phyloP scores from a whole-genome alignment of 331 rosid species.

The Dryas integrifolia region DNA sequence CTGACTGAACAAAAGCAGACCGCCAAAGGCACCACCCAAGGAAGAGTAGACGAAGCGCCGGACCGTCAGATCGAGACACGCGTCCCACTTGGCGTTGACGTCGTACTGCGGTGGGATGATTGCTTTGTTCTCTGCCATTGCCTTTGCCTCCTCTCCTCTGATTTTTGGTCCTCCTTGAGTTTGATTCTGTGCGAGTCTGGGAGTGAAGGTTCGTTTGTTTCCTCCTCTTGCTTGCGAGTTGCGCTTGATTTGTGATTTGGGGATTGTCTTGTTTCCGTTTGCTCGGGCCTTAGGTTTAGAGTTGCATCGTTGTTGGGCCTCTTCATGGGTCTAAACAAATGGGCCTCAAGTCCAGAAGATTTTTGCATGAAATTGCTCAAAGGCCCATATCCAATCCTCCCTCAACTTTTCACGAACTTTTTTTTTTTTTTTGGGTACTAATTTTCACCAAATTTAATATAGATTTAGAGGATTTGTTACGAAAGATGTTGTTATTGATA shows the following conservation, averaged over 20 bases:
- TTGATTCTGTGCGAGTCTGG: not conserved
- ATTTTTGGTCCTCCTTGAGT: not conserved
- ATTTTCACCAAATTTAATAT: too few relatives aligned
- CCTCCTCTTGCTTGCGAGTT: not conserved
- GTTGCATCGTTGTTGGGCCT: too few relatives aligned
- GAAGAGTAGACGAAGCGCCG: slow-evolving; percentile 66
- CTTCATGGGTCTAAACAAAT: too few relatives aligned
- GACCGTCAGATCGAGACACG: slow-evolving; percentile 52
- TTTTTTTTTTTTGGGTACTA: too few relatives aligned
- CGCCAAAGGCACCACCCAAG: slow-evolving; percentile 49
- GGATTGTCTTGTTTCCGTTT: too few relatives aligned
- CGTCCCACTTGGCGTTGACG: slow-evolving; percentile 52
- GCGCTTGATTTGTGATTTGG: not conserved
- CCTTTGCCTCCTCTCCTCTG: not conserved
- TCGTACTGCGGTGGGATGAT: slow-evolving; percentile 39
- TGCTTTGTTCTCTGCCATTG: slow-evolving; percentile 37
- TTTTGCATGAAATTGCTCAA: too few relatives aligned
- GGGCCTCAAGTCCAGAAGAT: too few relatives aligned
- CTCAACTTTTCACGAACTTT: too few relatives aligned
- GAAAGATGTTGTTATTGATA: too few relatives aligned
- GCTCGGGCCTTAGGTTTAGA: not conserved
- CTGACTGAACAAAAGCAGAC: slow-evolving; percentile 52
- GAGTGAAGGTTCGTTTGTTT: too few relatives aligned
- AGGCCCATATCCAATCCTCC: too few relatives aligned
- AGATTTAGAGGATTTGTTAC: too few relatives aligned